Conservation (phyloP, 2,329 filamentous ascomycete species). For the Epichloe aotearoae region DNA sequence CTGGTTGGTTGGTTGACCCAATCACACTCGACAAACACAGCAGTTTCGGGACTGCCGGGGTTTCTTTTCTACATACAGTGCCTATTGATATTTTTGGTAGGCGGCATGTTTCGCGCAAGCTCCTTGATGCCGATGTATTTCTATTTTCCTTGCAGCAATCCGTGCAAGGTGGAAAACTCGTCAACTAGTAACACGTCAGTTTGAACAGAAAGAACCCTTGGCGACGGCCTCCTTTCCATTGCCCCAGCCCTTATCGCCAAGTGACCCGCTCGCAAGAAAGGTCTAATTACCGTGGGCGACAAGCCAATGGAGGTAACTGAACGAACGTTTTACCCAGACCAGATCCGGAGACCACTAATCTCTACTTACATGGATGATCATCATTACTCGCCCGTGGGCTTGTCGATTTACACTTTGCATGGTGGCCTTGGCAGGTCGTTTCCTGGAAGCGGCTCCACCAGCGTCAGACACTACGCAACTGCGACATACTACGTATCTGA, state of each 20-base stretch:
- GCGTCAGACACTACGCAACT: slow-evolving; percentile 1
- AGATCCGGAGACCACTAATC: background rate
- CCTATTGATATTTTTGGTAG: background rate
- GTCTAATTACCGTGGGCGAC: background rate
- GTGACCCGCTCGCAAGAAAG: background rate
- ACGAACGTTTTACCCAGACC: background rate
- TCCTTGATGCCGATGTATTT: background rate
- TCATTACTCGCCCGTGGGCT: background rate
- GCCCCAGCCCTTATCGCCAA: background rate
- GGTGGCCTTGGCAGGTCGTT: background rate
- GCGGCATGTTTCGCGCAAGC: background rate
- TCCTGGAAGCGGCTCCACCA: background rate
- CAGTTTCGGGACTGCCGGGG: background rate
- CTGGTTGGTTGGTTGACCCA: too few relatives aligned
- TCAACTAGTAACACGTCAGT: background rate
- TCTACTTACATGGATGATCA: background rate
- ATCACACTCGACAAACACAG: background rate
- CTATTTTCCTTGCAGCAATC: background rate
- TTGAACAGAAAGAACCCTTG: background rate
- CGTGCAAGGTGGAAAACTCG: background rate
- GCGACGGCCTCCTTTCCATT: too few relatives aligned
- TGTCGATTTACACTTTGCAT: background rate
- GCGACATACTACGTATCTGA: background rate
- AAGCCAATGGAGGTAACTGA: background rate
- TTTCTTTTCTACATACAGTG: background rate